These are phyloP conservation scores for Aurinia saxatilis DNA, from an alignment of 345 rosid genomes.

Conservation along the genomic window DNA sequence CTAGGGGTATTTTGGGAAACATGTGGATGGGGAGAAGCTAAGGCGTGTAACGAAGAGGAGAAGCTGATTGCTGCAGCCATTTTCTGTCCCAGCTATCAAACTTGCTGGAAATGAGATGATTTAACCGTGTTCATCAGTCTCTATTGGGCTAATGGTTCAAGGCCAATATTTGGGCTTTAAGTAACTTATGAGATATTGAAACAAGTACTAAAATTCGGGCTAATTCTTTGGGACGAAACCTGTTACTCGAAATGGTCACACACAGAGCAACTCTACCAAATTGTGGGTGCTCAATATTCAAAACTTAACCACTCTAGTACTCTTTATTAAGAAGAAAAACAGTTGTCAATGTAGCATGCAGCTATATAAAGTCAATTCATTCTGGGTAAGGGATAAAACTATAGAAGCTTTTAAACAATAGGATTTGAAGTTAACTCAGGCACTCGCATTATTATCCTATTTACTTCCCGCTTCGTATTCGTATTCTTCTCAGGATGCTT, in stretches of 20 bases:
- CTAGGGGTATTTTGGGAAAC: slow-evolving; percentile 38
- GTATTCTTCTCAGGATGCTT: background rate
- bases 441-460: slow-evolving; percentile 1
- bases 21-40: slow-evolving; percentile 30
- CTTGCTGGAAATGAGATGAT: background rate
- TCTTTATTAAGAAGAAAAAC: background rate
- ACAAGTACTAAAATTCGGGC: too few species aligned
- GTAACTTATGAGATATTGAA: too few species aligned
- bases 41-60: slow-evolving; percentile 25
- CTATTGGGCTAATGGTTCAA: too few species aligned
- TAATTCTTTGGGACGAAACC: too few species aligned
- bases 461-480: background rate
- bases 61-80: slow-evolving; percentile 49
- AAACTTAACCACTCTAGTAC: background rate
- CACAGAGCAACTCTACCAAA: too few species aligned
- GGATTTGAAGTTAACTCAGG: background rate
- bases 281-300: background rate
- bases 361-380: too few species aligned
- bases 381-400: background rate
- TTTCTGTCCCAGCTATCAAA: slow-evolving; percentile 17
- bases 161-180: background rate
- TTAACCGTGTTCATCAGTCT: too few species aligned
- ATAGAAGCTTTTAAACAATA: slow-evolving; percentile 1
- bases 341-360: background rate
- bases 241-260: too few species aligned